A percentile compares a stretch with the other conserved stretches of the same genome.
Evolutionary conservation across 2,329 filamentous ascomycete species (phyloP).

Genomic region (Cladosporium colombiae): DNA sequence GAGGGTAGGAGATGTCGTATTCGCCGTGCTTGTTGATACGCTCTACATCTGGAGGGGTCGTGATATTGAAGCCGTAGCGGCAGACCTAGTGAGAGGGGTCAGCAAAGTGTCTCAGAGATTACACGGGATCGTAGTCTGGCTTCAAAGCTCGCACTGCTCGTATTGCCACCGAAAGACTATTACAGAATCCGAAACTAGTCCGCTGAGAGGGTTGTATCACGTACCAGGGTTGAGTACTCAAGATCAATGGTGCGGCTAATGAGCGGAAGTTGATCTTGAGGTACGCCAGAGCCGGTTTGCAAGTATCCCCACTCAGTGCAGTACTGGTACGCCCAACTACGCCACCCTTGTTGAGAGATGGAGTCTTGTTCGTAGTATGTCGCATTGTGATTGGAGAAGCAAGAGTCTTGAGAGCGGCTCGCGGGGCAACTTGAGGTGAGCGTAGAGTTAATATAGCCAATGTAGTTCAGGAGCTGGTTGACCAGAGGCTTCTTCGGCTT

Average conservation of each 20-base stretch:
- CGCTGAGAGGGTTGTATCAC: too few relatives aligned
- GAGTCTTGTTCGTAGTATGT: slow-evolving; percentile 50
- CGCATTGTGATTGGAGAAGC: slow-evolving; percentile 53
- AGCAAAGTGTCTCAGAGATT: too few relatives aligned
- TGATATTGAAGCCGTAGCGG: slow-evolving; percentile 69
- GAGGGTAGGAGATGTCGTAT: slow-evolving; percentile 68
- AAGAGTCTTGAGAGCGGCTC: slow-evolving; percentile 51
- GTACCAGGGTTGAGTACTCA: slow-evolving; percentile 56
- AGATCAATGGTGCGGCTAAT: slow-evolving; percentile 70
- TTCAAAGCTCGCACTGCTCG: too few relatives aligned
- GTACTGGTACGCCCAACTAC: slow-evolving; percentile 60
- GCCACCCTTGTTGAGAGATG: slow-evolving; percentile 45
- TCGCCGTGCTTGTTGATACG: slow-evolving; percentile 76
- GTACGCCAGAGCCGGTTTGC: slow-evolving; percentile 70
- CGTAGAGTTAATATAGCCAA: slow-evolving; percentile 55
- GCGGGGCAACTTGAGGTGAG: slow-evolving; percentile 42
- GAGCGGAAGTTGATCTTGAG: slow-evolving; percentile 63
- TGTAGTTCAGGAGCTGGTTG: slow-evolving; percentile 58
- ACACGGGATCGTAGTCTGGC: too few relatives aligned
- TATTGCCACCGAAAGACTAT: too few relatives aligned
- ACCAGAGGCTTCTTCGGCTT: slow-evolving; percentile 44
- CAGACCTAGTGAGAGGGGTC: slow-evolving; percentile 50
- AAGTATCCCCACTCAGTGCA: slow-evolving; percentile 64
- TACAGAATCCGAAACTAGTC: too few relatives aligned
- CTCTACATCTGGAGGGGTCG: slow-evolving; percentile 60